Percentiles rank a stretch among this genome's conserved stretches.
Evolutionary conservation across 345 rosid species (phyloP).

Genomic region (Eucalyptus grandis): DNA sequence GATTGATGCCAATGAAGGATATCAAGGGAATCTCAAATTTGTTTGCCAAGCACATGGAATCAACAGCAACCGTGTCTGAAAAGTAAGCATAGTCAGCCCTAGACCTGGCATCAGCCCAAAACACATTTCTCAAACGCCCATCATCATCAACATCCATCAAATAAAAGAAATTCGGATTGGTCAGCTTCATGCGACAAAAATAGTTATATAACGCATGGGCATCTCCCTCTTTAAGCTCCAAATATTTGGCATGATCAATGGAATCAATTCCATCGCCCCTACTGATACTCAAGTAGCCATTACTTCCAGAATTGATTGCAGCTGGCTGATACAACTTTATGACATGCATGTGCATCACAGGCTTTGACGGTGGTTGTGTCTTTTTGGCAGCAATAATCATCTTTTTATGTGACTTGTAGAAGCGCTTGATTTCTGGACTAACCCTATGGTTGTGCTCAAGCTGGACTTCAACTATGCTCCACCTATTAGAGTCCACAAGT

Average conservation of each 20-base stretch:
- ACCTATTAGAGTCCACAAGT: conserved; percentile 47
- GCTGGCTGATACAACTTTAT: conserved; percentile 32
- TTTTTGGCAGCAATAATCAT: conserved; percentile 27
- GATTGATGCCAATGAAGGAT: conserved; percentile 42
- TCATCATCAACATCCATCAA: conserved; percentile 34
- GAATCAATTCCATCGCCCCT: conserved; percentile 7
- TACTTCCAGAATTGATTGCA: conserved; percentile 5
- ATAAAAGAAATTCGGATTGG: conserved; percentile 48
- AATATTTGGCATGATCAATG: conserved; percentile 18
- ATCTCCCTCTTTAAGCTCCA: conserved; percentile 39
- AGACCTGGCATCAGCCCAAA: conserved; percentile 48
- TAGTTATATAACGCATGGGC: conserved; percentile 30
- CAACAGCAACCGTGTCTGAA: conserved; percentile 25
- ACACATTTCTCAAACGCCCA: conserved; percentile 32
- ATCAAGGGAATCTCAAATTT: conserved; percentile 38
- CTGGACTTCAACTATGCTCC: conserved; percentile 70
- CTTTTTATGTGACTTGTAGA: conserved; percentile 71
- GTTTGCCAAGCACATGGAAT: conserved; percentile 36
- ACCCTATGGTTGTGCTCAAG: conserved; percentile 76
- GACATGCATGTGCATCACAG: conserved; percentile 26
- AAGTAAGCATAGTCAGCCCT: conserved; percentile 24
- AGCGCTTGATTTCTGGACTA: conserved; percentile 47
- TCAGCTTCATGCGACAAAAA: conserved; percentile 38
- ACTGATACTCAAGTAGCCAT: conserved; percentile 10
- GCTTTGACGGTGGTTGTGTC: conserved; percentile 13